These are phyloP conservation scores for Pistacia integerrima DNA, from an alignment of 345 rosid species.

Conservation along the genomic window DNA sequence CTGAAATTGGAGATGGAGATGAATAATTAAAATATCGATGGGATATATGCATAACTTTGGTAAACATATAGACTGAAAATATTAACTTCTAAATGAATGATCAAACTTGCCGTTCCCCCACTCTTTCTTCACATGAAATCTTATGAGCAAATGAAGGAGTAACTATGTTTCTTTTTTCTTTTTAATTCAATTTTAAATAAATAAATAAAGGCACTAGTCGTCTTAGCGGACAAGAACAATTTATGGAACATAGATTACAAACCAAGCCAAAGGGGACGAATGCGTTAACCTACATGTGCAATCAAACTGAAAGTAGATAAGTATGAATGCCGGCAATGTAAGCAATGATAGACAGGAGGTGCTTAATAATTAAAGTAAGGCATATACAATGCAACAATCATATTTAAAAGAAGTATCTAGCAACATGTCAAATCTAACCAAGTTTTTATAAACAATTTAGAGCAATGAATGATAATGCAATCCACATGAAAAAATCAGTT, in stretches of 20 bases:
- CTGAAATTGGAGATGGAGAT: too few species aligned
- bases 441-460: conserved; percentile 4
- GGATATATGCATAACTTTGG: too few species aligned
- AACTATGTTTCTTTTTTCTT: background rate
- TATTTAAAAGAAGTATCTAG: conserved; percentile 2
- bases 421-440: conserved; percentile 12
- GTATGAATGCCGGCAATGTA: background rate
- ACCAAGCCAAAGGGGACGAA: too few species aligned
- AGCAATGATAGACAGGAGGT: background rate
- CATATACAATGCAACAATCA: conserved; percentile 9
- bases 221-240: background rate
- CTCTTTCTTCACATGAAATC: background rate
- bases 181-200: background rate
- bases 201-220: too few species aligned
- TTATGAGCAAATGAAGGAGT: background rate
- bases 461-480: conserved; percentile 17
- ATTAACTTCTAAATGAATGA: background rate
- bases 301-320: background rate
- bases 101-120: background rate
- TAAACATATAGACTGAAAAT: background rate
- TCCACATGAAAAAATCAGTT: conserved; percentile 26
- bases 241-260: background rate
- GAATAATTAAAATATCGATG: too few species aligned
- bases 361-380: conserved; percentile 1
- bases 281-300: background rate